These are phyloP conservation scores for Lodderomyces theae DNA, from an alignment of 1,139 yeast species.

Conservation along the genomic window DNA sequence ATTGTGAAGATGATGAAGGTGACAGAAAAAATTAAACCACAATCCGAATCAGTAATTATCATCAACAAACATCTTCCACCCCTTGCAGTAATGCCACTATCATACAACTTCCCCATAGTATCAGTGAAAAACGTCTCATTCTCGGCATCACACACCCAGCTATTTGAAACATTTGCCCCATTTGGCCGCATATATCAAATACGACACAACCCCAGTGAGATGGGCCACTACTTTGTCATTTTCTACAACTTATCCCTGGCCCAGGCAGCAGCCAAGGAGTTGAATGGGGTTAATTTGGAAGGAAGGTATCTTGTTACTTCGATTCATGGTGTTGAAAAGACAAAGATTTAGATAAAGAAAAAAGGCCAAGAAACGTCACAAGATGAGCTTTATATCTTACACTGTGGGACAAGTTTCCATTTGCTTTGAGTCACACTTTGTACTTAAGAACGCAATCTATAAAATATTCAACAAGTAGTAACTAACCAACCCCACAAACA, in stretches of 20 bases:
- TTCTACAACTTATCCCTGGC: constrained; percentile 52
- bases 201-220: constrained; percentile 32
- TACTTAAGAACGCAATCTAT: too few relatives aligned
- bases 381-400: too few relatives aligned
- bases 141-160: constrained; percentile 43
- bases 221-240: constrained; percentile 58
- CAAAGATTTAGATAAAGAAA: not conserved
- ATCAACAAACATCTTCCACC: too few relatives aligned
- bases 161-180: constrained; percentile 54
- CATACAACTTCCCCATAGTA: constrained; percentile 40
- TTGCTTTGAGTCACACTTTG: too few relatives aligned
- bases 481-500: constrained; percentile 61
- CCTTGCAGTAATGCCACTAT: constrained; percentile 1
- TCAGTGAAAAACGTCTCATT: constrained; percentile 61
- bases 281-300: constrained; percentile 60
- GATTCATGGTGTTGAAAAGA: constrained; percentile 42
- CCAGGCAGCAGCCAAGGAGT: constrained; percentile 46
- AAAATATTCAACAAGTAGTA: constrained; percentile 46
- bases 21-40: too few relatives aligned
- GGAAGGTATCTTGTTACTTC: constrained; percentile 58
- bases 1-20: too few relatives aligned
- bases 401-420: too few relatives aligned
- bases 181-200: constrained; percentile 59
- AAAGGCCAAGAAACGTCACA: too few relatives aligned
- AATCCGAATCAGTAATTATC: too few relatives aligned